phyloP scores from a whole-genome alignment of 1,284 basidiomycete species.

The Sporisorium reilianum region DNA sequence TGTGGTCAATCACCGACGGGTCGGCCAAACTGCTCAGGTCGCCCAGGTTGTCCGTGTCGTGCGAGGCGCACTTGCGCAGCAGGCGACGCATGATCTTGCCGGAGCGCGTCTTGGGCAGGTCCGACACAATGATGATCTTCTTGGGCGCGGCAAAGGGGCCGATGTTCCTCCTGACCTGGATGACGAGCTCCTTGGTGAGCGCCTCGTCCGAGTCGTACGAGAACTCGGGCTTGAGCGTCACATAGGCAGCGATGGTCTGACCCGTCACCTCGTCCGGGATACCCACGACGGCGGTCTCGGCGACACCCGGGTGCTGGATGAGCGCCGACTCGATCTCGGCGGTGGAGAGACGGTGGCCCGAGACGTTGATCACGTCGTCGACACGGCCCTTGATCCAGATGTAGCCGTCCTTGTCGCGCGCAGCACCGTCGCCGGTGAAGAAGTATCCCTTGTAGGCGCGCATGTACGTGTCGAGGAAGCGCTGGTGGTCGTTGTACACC shows the following conservation, averaged over 20 bases:
- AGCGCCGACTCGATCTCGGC: constrained; percentile 97
- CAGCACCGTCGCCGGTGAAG: constrained; percentile 97
- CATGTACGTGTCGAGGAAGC: constrained; percentile 96
- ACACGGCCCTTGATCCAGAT: constrained; percentile 91
- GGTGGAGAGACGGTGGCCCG: constrained; percentile 94
- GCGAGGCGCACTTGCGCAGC: constrained; percentile 92
- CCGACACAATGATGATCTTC: constrained; percentile 85
- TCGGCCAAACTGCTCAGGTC: constrained; percentile 92
- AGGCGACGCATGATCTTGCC: constrained; percentile 96
- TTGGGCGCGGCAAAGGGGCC: constrained; percentile 84
- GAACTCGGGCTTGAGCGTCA: constrained; percentile 79
- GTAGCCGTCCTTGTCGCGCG: constrained; percentile 93
- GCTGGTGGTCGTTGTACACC: constrained; percentile 89
- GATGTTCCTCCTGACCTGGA: constrained; percentile 80
- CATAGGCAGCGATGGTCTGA: constrained; percentile 71
- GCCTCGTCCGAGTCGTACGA: constrained; percentile 77
- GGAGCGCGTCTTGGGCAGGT: constrained; percentile 95
- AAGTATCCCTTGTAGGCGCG: constrained; percentile 77
- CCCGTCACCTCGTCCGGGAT: constrained; percentile 68
- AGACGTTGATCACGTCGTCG: constrained; percentile 80
- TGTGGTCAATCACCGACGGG: constrained; percentile 65
- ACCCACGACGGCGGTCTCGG: constrained; percentile 81
- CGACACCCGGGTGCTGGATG: constrained; percentile 91
- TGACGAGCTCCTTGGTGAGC: constrained; percentile 86
- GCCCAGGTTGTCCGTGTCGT: constrained; percentile 88